phyloP scores from a whole-genome alignment of 192 early-diverging fungal species.

The Backusella luteola region DNA sequence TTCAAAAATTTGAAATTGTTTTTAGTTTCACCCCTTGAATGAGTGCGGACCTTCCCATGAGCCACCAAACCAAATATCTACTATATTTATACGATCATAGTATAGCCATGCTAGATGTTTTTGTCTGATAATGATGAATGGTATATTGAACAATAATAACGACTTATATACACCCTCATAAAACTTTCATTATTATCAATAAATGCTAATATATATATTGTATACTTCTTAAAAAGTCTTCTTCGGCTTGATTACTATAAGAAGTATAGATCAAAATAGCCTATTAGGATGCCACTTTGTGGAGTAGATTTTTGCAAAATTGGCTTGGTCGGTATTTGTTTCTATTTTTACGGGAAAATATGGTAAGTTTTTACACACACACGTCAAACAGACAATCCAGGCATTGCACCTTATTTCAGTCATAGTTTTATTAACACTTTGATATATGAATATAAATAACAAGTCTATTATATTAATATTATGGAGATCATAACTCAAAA shows the following conservation, averaged over 20 bases:
- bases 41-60: neutral
- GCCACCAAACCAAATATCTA: neutral
- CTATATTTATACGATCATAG: neutral
- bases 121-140: neutral
- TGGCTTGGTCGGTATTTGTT: neutral
- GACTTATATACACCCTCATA: neutral
- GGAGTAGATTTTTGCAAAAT: neutral
- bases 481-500: neutral
- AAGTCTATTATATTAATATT: neutral
- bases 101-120: neutral
- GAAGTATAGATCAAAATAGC: neutral
- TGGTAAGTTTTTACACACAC: neutral
- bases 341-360: neutral
- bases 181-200: neutral
- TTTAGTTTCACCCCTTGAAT: neutral
- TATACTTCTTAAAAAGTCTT: neutral
- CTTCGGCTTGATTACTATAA: neutral
- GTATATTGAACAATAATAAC: neutral
- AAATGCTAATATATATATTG: neutral
- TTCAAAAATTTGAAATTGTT: neutral
- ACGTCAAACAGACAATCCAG: neutral
- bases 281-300: neutral
- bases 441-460: neutral
- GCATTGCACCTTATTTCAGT: neutral
- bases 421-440: no score